A percentile compares a stretch with the other conserved stretches of the same genome.
Conservation (phyloP, 768 basidiomycete species). For the Hypholoma fasciculare region DNA sequence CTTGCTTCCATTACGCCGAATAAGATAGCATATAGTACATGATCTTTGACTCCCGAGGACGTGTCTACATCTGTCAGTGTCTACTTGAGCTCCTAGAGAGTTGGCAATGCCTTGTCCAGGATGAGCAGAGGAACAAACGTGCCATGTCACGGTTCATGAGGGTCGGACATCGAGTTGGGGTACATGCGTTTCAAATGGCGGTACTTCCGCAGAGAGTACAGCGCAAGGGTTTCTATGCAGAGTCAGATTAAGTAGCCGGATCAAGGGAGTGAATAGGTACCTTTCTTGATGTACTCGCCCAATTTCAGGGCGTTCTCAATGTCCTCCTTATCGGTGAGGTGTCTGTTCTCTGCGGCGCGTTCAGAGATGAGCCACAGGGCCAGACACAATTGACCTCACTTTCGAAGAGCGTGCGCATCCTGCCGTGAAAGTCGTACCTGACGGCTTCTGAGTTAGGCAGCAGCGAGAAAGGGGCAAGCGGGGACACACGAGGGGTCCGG, state of each 20-base stretch:
- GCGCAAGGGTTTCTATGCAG: slow-evolving; percentile 69
- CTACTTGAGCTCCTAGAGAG: background rate
- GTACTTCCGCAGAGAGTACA: slow-evolving; percentile 84
- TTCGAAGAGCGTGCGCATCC: slow-evolving; percentile 70
- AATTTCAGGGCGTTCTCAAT: slow-evolving; percentile 75
- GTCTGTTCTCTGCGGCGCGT: slow-evolving; percentile 56
- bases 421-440: slow-evolving; percentile 79
- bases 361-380: background rate
- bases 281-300: slow-evolving; percentile 86
- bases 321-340: slow-evolving; percentile 64
- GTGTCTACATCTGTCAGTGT: background rate
- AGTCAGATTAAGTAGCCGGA: background rate
- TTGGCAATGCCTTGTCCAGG: background rate
- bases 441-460: slow-evolving; percentile 4
- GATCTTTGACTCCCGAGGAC: too few relatives aligned
- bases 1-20: too few relatives aligned
- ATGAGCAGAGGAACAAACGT: slow-evolving; percentile 1
- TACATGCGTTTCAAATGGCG: slow-evolving; percentile 79
- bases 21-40: background rate
- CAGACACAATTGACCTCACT: slow-evolving; percentile 43
- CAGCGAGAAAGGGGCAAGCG: slow-evolving; percentile 6
- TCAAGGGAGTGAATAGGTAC: slow-evolving; percentile 35
- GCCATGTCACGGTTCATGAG: background rate
- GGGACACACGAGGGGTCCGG: slow-evolving; percentile 73
- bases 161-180: slow-evolving; percentile 30